Evolutionary conservation across 768 basidiomycete genomes (phyloP), one percentile per base, ranked within the genome.

Genomic region (Antrodiella citrinella): DNA sequence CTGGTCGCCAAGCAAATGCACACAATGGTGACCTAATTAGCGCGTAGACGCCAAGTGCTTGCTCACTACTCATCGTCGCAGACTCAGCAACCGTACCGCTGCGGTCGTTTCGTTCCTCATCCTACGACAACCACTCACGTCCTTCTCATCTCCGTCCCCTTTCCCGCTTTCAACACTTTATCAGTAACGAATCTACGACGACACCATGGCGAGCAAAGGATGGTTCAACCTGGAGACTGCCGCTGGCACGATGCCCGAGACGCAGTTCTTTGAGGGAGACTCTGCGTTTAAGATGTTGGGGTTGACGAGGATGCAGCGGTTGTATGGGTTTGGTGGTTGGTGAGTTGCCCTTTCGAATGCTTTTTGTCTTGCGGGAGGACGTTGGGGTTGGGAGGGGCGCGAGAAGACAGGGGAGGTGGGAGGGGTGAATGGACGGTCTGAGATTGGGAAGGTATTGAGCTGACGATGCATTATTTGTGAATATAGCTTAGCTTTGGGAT

Each of bases 251-350:
- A 75, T 89, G 30, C 84, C 89, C 4, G 88, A 91, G 60, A 83
- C 78, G 35, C 82, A 85, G 54, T 85, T 86, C 69, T 91, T 91
- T 54, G 89, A 94, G 68, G 86, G 90, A 22, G 88, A 92, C 59
- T 86, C 91, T 11, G 91, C 92, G 4, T 95, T 91, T 75, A 77
- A 75, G 51, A 82, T 81, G 52, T 73, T 96, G 10, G 82, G 82
- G 2, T 71, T 95, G 48, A 86, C 91, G 30, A 75, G 83, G 56
- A 89, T 77, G 15, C 84, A 91, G 57, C 69, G 92, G 45, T 67
- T 96, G 53, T 93, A 92, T 67, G 92, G 93, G 10, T 95, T 96
- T 61, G 66, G 75, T 47, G 86, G 75, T 45, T 94, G 92, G 92
- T 85, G 62, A 65, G 83, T 64, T 12, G 7, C 19, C 20, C 12